Evolutionary conservation across 2,329 filamentous ascomycete genomes (phyloP), one percentile per base, ranked within the genome.

Genomic region (Diaporthe destruens): DNA sequence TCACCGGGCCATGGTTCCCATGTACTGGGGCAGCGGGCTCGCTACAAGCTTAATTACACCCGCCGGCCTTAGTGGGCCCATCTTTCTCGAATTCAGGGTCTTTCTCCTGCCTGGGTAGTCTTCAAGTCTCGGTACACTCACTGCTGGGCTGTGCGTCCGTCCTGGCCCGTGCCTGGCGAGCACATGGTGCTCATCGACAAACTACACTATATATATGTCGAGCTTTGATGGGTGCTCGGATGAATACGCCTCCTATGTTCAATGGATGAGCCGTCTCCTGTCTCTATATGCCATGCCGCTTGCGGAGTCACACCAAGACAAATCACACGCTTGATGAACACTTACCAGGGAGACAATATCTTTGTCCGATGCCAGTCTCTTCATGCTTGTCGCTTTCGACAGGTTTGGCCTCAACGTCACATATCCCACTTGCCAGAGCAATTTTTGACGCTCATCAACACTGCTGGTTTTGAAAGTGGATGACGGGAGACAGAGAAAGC

Each of bases 41-140:
- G 32, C 61, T 53, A 53, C 16, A 66, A 39, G 61, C 47, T 66
- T 66, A 53, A 39, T 66, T 66, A 18, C 47, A 66, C 61, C 47
- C 61, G 32, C 44, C 53, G 47, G 61, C n/a, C 61, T 39, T 14
- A 44, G 61, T 66, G 61, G 61, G 32, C 61, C 61, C 61, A 7
- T 55, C 29, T 18, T 18, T 65, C 61, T 53, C 25, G 61, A 12
- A 20, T 53, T 53, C 47, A 53, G 32, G 61, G 47, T 66, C 47
- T 66, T n/a, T 23, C 20, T 51, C 25, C 14, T 44, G 4, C 3
- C 47, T 39, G 29, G 23, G 25, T 12, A 14, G 57, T 61, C 20
- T 23, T 39, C 29, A 53, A 32, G 61, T 66, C 47, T 34, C 47
- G 47, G 61, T 66, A 66, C 59, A 49, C 47, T 39, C 59, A 49